phyloP scores from a whole-genome alignment of 1,284 basidiomycete genomes.

The Serendipita sp. region DNA sequence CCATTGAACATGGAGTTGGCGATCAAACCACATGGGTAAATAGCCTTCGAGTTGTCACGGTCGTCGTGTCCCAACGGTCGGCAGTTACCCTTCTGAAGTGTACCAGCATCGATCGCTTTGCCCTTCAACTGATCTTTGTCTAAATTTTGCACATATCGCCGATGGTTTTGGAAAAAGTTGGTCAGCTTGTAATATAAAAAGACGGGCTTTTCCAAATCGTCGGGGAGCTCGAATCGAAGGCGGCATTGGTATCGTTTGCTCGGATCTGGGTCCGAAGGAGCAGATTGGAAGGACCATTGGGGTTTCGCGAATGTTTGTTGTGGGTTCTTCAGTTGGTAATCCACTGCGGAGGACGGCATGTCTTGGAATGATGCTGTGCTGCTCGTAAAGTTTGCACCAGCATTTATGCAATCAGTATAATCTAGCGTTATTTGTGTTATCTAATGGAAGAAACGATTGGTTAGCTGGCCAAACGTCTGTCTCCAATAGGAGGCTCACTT shows the following conservation, averaged over 20 bases:
- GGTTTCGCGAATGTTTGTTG: constrained; percentile 28
- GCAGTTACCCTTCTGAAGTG: constrained; percentile 67
- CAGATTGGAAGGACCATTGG: constrained; percentile 53
- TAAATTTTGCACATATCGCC: constrained; percentile 90
- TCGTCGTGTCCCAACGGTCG: constrained; percentile 59
- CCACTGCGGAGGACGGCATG: constrained; percentile 53
- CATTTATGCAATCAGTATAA: constrained; percentile 83
- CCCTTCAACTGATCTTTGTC: constrained; percentile 80
- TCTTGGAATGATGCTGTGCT: constrained; percentile 28
- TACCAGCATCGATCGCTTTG: constrained; percentile 35
- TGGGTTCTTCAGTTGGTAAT: constrained; percentile 48
- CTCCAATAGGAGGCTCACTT: constrained; percentile 27
- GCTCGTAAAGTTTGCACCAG: constrained; percentile 29
- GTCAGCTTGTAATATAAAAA: constrained; percentile 96
- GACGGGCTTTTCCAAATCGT: constrained; percentile 60
- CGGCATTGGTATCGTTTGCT: constrained; percentile 45
- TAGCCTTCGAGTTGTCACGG: constrained; percentile 28
- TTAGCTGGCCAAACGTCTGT: constrained; percentile 1
- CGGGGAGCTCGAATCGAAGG: constrained; percentile 72
- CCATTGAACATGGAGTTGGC: constrained; percentile 98
- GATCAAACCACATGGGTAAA: constrained; percentile 94
- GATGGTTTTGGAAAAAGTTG: constrained; percentile 97
- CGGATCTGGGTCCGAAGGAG: constrained; percentile 24
- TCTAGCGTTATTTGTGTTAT: constrained; percentile 92
- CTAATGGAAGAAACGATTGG: constrained; percentile 20